Conservation (phyloP, 106 monocot species). For the Dendrobium nobile region DNA sequence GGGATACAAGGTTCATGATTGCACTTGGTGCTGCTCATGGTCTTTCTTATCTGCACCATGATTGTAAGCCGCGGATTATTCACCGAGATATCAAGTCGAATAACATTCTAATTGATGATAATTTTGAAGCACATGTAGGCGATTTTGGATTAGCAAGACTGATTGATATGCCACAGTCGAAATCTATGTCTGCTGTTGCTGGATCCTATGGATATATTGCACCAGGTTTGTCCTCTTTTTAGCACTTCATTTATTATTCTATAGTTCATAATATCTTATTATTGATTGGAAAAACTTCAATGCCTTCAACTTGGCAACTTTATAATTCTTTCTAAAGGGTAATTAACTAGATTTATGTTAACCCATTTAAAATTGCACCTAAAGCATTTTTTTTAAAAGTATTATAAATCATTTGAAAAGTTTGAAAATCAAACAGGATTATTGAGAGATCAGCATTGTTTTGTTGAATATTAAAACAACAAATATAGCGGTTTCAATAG, state of each 20-base stretch:
- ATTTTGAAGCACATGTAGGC: constrained; percentile 93
- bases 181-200: constrained; percentile 93
- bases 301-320: not conserved
- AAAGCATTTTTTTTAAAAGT: no score
- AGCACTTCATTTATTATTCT: not conserved
- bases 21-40: constrained; percentile 91
- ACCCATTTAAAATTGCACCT: no score
- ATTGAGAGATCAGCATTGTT: no score
- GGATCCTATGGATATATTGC: constrained; percentile 99
- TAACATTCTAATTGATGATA: constrained; percentile 90
- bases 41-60: constrained; percentile 89
- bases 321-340: not conserved
- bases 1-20: constrained; percentile 71
- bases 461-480: no score
- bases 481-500: no score
- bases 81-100: constrained; percentile 97
- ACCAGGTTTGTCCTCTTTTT: constrained; percentile 53
- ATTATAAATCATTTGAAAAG: no score
- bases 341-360: not conserved
- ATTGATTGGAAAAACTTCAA: not conserved
- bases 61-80: constrained; percentile 85
- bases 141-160: constrained; percentile 94
- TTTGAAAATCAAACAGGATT: no score
- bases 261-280: not conserved
- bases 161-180: constrained; percentile 82